These are phyloP conservation scores for Mycosphaerella sp. DNA, from an alignment of 2,329 filamentous ascomycete species.

Conservation along the genomic window DNA sequence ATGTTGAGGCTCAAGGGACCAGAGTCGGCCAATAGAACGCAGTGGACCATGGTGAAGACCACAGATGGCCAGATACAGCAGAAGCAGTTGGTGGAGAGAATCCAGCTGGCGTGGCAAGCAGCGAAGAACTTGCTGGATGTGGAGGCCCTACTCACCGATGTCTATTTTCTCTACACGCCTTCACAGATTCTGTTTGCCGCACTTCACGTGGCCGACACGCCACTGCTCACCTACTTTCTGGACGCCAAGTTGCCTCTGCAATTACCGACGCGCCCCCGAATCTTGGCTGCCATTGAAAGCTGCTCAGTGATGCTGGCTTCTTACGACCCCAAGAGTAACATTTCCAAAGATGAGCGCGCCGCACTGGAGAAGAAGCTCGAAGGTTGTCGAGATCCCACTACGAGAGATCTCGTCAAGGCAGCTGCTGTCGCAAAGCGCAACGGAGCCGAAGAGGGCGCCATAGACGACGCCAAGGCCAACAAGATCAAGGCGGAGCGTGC, in stretches of 20 bases:
- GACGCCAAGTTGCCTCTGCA: slow-evolving; percentile 37
- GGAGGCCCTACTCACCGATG: slow-evolving; percentile 80
- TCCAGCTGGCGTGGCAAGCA: slow-evolving; percentile 60
- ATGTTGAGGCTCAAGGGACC: slow-evolving; percentile 19
- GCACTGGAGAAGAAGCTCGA: slow-evolving; percentile 60
- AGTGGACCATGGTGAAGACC: slow-evolving; percentile 13
- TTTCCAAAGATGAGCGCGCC: slow-evolving; percentile 31
- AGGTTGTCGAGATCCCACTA: slow-evolving; percentile 66
- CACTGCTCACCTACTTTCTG: slow-evolving; percentile 48
- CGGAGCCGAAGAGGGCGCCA: slow-evolving; percentile 33
- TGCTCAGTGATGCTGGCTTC: slow-evolving; percentile 38
- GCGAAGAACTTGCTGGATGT: slow-evolving; percentile 65
- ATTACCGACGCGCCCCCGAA: slow-evolving; percentile 27
- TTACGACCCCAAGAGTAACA: slow-evolving; percentile 22
- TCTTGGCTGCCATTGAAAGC: slow-evolving; percentile 35
- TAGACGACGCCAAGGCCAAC: slow-evolving; percentile 41
- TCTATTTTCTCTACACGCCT: slow-evolving; percentile 94
- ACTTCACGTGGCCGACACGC: slow-evolving; percentile 65
- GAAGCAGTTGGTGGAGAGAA: slow-evolving; percentile 38
- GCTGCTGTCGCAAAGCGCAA: slow-evolving; percentile 55
- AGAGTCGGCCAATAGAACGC: slow-evolving; percentile 14
- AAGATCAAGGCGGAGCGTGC: slow-evolving; percentile 41
- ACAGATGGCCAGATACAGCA: slow-evolving; percentile 1
- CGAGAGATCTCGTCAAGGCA: slow-evolving; percentile 63
- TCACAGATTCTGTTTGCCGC: slow-evolving; percentile 89